phyloP scores from a whole-genome alignment of 108 stramenopile species.

The Cyclotella baltica region DNA sequence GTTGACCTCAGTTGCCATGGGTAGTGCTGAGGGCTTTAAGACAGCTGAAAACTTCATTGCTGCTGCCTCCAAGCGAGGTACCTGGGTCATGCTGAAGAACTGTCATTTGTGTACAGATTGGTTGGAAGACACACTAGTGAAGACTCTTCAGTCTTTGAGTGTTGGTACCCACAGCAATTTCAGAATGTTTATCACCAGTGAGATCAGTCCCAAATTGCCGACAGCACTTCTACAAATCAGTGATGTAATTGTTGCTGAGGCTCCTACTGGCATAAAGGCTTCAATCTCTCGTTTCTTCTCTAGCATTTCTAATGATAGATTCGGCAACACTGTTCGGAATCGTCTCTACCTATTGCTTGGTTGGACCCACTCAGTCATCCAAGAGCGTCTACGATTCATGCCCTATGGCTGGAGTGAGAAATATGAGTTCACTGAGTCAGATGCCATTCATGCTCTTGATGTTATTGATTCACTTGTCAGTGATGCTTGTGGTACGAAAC shows the following conservation, averaged over 20 bases:
- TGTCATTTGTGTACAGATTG: slow-evolving; percentile 97
- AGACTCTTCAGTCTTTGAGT: slow-evolving; percentile 87
- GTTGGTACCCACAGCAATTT: slow-evolving; percentile 77
- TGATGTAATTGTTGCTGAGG: slow-evolving; percentile 92
- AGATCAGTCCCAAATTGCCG: slow-evolving; percentile 85
- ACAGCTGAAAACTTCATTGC: slow-evolving; percentile 87
- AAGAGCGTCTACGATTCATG: slow-evolving; percentile 95
- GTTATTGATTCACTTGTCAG: slow-evolving; percentile 86
- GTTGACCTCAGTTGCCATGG: slow-evolving; percentile 94
- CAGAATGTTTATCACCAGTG: slow-evolving; percentile 94
- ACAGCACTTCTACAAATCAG: slow-evolving; percentile 82
- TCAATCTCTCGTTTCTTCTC: slow-evolving; percentile 91
- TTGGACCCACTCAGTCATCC: slow-evolving; percentile 96
- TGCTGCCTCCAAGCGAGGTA: slow-evolving; percentile 83
- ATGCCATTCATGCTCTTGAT: slow-evolving; percentile 91
- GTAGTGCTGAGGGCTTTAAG: slow-evolving; percentile 90
- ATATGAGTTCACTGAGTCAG: slow-evolving; percentile 97
- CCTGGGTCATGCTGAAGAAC: slow-evolving; percentile 99
- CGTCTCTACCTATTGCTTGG: slow-evolving; percentile 93
- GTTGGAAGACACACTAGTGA: slow-evolving; percentile 94
- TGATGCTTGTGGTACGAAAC: slow-evolving; percentile 51
- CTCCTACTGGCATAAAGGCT: slow-evolving; percentile 94
- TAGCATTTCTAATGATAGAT: slow-evolving; percentile 73
- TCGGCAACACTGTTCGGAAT: slow-evolving; percentile 68
- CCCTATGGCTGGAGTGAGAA: slow-evolving; percentile 95